Conservation (phyloP, 495 filamentous ascomycete species). For the Aspergillus kassunensis region DNA sequence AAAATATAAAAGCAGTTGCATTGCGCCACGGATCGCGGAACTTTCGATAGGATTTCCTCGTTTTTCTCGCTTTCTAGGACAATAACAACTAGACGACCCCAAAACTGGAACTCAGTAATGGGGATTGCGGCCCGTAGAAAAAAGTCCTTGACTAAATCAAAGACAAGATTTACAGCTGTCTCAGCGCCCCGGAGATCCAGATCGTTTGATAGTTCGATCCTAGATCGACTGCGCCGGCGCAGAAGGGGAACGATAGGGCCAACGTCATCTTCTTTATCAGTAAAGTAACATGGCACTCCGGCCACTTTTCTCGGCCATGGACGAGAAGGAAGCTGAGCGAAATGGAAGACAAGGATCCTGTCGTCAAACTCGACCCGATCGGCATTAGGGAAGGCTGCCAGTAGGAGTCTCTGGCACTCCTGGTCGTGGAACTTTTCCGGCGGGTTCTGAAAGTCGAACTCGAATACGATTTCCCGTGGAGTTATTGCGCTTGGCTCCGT, state of each 20-base stretch:
- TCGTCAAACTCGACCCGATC: slow-evolving; percentile 4
- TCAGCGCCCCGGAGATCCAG: slow-evolving; percentile 9
- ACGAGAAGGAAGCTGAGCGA: slow-evolving; percentile 1
- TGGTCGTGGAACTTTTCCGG: neutral
- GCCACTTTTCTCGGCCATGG: slow-evolving; percentile 10
- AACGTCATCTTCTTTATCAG: slow-evolving; percentile 2
- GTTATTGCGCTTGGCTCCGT: neutral
- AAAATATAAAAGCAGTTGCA: neutral
- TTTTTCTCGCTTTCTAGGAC: neutral
- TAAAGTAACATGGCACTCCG: slow-evolving; percentile 10
- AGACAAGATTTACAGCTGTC: neutral
- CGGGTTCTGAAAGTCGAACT: neutral
- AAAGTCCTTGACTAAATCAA: slow-evolving; percentile 6
- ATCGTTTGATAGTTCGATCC: neutral
- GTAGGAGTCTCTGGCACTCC: neutral
- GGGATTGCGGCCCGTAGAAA: neutral
- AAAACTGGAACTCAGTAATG: slow-evolving; percentile 12
- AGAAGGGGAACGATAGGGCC: neutral
- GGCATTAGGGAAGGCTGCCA: neutral
- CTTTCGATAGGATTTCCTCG: neutral
- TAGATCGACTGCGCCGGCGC: neutral
- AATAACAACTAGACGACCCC: slow-evolving; percentile 4
- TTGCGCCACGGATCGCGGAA: slow-evolving; percentile 2
- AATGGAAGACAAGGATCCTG: neutral
- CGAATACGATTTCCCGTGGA: neutral